Conservation (phyloP, 2,329 filamentous ascomycete species). For the Stagonosporopsis chrysanthemi region DNA sequence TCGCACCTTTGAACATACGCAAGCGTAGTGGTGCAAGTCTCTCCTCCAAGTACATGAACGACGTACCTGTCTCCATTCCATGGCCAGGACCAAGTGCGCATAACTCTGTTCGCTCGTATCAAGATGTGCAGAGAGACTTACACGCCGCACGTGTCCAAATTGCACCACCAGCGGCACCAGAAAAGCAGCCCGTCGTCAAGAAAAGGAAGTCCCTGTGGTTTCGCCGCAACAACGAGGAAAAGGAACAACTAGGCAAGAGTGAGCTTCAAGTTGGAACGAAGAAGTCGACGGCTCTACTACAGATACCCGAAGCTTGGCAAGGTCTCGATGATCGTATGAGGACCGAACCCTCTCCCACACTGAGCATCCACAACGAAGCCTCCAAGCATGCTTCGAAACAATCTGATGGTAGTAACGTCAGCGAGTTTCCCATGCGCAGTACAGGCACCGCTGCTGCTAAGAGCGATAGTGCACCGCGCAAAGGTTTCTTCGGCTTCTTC, state of each 20-base stretch:
- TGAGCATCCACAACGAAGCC: constrained; percentile 11
- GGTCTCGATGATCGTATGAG: constrained; percentile 48
- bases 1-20: constrained; percentile 64
- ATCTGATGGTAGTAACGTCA: constrained; percentile 43
- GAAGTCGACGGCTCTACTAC: constrained; percentile 33
- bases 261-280: constrained; percentile 42
- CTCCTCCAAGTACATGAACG: constrained; percentile 27
- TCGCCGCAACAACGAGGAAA: constrained; percentile 46
- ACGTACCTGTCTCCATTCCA: constrained; percentile 23
- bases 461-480: constrained; percentile 47
- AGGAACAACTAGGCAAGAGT: constrained; percentile 36
- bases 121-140: constrained; percentile 31
- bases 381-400: constrained; percentile 31
- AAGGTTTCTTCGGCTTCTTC: constrained; percentile 62
- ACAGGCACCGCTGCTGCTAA: constrained; percentile 42
- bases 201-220: constrained; percentile 60
- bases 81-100: constrained; percentile 26
- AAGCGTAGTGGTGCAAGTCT: constrained; percentile 54
- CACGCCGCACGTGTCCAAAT: constrained; percentile 27
- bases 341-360: constrained; percentile 15
- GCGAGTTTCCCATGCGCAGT: constrained; percentile 55
- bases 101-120: constrained; percentile 27
- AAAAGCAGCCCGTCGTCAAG: constrained; percentile 39
- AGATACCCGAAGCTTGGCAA: constrained; percentile 48
- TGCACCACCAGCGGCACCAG: constrained; percentile 21